Evolutionary conservation across 23 red algal genomes (phyloP), one percentile per base, ranked within the genome.

Genomic region (Gracilaria caudata): DNA sequence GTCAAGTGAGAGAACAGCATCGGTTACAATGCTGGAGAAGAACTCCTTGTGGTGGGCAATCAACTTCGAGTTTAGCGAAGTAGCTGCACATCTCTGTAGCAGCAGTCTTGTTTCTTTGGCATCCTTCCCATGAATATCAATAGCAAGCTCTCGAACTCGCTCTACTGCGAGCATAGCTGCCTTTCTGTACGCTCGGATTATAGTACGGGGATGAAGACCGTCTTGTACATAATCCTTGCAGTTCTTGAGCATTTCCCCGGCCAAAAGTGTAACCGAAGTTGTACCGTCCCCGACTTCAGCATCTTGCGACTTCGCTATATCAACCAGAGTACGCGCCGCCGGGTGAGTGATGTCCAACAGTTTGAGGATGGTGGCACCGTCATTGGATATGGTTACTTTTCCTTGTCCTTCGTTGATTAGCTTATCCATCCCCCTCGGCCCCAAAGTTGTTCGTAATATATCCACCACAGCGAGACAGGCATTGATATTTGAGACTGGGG

Each of bases 191-290:
- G 90, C 86, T 9, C 86, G 79, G 37, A 95, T 91, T 39, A 98
- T 70, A 56, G 87, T 85, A 32, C 85, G 92, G 20, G 96, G 89
- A 79, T 98, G 96, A 38, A 98, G 81, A 20, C 96, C 92, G 68
- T 98, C 96, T 79, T 98, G 92, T 29, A 98, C 65, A 38, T 95
- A 98, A 45, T 86, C 92, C 87, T 98, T 98, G 87, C 86, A 93
- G 54, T 95, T 94, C 41, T 92, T 91, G 23, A 98, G 58, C 26
- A 98, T 68, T 81, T 98, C 96, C 17, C 96, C 92, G 12, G 95
- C 95, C 82, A 94, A 77, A 51, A 98, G 51, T 11, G 90, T 89
- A 32, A 98, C 95, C 30, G 91, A 86, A 0, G 95, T 98, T 47
- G 95, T 98, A 26, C 95, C 95, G 70, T 98, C 95, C n/a, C 95